Conservation (phyloP, 352 stramenopile species). For the Ophiocytium majus region DNA sequence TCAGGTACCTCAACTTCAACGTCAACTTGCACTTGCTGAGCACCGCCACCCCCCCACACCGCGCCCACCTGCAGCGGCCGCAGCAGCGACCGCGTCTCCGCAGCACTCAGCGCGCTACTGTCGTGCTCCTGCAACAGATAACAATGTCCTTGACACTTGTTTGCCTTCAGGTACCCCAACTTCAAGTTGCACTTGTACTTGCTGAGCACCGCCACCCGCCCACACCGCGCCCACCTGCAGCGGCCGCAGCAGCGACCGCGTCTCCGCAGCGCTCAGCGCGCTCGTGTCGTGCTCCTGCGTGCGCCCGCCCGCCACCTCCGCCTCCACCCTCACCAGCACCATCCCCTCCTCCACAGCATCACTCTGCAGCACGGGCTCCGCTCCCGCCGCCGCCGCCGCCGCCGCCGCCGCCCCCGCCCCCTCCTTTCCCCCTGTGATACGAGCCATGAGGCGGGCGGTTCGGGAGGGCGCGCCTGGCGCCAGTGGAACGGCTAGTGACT, state of each 20-base stretch:
- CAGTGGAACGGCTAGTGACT: too few relatives aligned
- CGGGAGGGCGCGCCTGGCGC: too few relatives aligned
- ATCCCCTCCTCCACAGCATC: constrained; percentile 17
- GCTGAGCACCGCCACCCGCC: too few relatives aligned
- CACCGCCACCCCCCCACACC: too few relatives aligned
- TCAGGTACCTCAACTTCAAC: too few relatives aligned
- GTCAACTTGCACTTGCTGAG: too few relatives aligned
- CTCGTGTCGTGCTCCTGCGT: constrained; percentile 16
- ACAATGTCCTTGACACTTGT: too few relatives aligned
- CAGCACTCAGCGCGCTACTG: constrained; percentile 14
- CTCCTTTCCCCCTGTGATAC: too few relatives aligned
- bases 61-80: constrained; percentile 26
- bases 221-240: too few relatives aligned
- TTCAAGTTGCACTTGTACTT: too few relatives aligned
- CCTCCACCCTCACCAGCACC: background rate
- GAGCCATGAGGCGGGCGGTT: constrained; percentile 6
- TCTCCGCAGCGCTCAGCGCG: constrained; percentile 18
- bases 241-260: constrained; percentile 12
- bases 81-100: constrained; percentile 6
- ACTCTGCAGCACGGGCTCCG: background rate
- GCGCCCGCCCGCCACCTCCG: background rate
- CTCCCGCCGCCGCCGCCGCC: background rate
- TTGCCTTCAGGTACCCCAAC: too few relatives aligned
- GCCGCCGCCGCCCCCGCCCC: background rate
- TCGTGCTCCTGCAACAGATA: too few relatives aligned